phyloP scores from a whole-genome alignment of 257 asterid genomes.

The Nicotiana undulata region DNA sequence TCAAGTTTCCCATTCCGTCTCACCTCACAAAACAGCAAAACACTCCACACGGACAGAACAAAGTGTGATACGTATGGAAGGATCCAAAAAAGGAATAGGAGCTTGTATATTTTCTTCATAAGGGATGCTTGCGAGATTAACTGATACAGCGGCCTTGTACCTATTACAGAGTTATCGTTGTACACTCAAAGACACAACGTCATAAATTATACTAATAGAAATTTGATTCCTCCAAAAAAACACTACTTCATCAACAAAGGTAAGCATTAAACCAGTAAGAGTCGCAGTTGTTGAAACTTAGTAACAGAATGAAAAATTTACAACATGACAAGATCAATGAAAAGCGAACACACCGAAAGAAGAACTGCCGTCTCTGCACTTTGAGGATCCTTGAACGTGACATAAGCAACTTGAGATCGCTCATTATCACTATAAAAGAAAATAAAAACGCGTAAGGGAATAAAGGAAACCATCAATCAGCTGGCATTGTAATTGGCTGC shows the following conservation, averaged over 20 bases:
- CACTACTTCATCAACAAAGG: neutral
- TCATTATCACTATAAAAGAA: conserved; percentile 38
- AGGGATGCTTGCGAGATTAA: neutral
- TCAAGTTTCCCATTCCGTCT: neutral
- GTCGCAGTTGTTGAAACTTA: neutral
- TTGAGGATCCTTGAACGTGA: conserved; percentile 56
- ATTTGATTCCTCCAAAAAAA: neutral
- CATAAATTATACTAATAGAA: neutral
- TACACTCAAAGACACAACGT: neutral
- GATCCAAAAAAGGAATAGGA: neutral
- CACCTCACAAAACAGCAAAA: neutral
- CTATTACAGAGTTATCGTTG: neutral
- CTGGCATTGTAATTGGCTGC: neutral
- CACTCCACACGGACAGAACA: neutral
- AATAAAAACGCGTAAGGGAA: neutral
- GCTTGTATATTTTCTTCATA: neutral
- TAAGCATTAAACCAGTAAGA: neutral
- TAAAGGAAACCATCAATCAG: neutral
- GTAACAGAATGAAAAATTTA: neutral
- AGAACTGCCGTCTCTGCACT: conserved; percentile 64
- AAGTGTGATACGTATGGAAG: neutral
- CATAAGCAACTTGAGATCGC: conserved; percentile 44
- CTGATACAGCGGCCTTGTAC: neutral
- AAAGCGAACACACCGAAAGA: conserved; percentile 40
- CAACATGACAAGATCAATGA: neutral